A percentile compares a stretch with the other conserved stretches of the same genome.
Conservation (phyloP, 2,329 filamentous ascomycete species). For the Byssothecium circinans region DNA sequence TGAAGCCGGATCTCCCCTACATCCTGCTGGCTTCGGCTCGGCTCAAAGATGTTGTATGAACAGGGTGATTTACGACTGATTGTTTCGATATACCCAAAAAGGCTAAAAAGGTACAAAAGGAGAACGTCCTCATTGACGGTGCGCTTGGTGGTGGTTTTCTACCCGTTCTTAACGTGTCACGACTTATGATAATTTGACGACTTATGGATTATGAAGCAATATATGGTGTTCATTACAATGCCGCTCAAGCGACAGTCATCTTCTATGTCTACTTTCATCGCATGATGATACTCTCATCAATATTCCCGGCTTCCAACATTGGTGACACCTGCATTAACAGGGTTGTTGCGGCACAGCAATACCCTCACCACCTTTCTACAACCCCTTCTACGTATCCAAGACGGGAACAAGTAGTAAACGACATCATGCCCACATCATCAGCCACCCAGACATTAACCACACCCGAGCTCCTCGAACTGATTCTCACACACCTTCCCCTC, state of each 20-base stretch:
- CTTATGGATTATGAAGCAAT: background rate
- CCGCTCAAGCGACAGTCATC: background rate
- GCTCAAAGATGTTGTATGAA: too few relatives aligned
- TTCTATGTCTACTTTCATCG: background rate
- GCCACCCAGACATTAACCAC: too few relatives aligned
- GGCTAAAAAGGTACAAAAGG: background rate
- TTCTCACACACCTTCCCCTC: slow-evolving; percentile 14
- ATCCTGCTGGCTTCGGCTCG: background rate
- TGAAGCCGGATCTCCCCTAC: slow-evolving; percentile 7
- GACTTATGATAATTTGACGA: background rate
- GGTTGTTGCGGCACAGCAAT: too few relatives aligned
- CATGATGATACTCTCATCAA: too few relatives aligned
- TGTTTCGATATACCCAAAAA: background rate
- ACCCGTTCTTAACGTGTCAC: background rate
- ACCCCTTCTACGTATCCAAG: too few relatives aligned
- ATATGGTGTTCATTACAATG: background rate
- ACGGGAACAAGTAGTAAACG: too few relatives aligned
- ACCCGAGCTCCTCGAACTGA: slow-evolving; percentile 19
- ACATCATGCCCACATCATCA: too few relatives aligned
- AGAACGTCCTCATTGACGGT: background rate
- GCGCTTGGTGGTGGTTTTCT: background rate
- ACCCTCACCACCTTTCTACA: too few relatives aligned
- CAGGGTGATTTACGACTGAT: background rate
- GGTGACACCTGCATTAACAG: too few relatives aligned
- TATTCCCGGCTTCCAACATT: too few relatives aligned